Evolutionary conservation across 306 rosid genomes (phyloP).

Genomic region (Coriaria nepalensis): DNA sequence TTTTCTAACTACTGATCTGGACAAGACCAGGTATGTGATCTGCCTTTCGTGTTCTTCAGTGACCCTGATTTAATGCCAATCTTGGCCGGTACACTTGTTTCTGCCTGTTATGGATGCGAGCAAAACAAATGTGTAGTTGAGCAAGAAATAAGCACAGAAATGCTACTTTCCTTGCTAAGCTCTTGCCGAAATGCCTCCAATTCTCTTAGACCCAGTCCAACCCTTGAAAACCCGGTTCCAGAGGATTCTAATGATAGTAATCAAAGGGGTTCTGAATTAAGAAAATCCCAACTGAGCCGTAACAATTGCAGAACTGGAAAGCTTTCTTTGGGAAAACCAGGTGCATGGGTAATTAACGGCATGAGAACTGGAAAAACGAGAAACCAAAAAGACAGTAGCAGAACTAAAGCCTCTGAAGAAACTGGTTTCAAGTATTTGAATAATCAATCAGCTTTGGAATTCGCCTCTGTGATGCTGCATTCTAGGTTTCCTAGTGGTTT

Average conservation of each 20-base stretch:
- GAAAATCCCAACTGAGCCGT: slow-evolving; percentile 37
- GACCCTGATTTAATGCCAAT: slow-evolving; percentile 97
- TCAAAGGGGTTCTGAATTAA: slow-evolving; percentile 28
- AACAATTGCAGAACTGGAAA: slow-evolving; percentile 36
- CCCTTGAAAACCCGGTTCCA: slow-evolving; percentile 27
- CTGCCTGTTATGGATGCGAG: slow-evolving; percentile 80
- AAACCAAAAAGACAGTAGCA: slow-evolving; percentile 49
- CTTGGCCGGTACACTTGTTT: slow-evolving; percentile 75
- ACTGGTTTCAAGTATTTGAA: slow-evolving; percentile 37
- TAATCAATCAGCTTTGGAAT: slow-evolving; percentile 26
- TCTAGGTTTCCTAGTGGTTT: slow-evolving; percentile 69
- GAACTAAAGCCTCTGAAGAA: slow-evolving; percentile 48
- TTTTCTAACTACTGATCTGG: slow-evolving; percentile 29
- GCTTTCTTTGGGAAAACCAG: slow-evolving; percentile 31
- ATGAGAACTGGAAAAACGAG: slow-evolving; percentile 42
- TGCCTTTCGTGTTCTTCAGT: slow-evolving; percentile 90
- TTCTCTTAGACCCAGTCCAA: slow-evolving; percentile 25
- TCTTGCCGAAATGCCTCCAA: slow-evolving; percentile 51
- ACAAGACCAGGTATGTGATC: slow-evolving; percentile 71
- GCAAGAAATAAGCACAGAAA: slow-evolving; percentile 85
- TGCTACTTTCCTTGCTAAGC: slow-evolving; percentile 72
- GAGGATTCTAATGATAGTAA: slow-evolving; percentile 45
- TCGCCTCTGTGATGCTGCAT: slow-evolving; percentile 50
- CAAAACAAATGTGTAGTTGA: slow-evolving; percentile 88
- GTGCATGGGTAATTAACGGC: slow-evolving; percentile 44